Evolutionary conservation across 2,329 filamentous ascomycete genomes (phyloP), one percentile per base, ranked within the genome.

Genomic region (Pseudocercospora ulei): DNA sequence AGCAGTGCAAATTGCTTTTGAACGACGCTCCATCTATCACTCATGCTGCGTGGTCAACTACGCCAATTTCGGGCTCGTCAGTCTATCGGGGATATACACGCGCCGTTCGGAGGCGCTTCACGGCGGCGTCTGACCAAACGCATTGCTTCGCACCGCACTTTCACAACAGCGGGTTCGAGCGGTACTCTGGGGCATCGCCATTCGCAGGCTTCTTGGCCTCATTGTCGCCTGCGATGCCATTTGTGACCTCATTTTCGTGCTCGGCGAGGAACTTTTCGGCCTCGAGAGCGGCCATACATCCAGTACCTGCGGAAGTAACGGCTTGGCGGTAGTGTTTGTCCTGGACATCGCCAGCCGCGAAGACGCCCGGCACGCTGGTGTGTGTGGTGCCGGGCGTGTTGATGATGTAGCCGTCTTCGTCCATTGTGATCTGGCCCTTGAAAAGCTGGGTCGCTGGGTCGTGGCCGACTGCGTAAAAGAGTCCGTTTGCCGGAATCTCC

Each of bases 241-340:
- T 64, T 20, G 67, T 59, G 3, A 50, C 50, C 7, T 69, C 56
- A 55, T 88, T 83, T 55, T 88, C 82, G 33, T 72, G 65, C 57
- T 95, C 88, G 4, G 82, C 71, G 38, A 98, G 69, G 69, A 75
- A 95, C 64, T 94, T 93, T 67, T 98, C 90, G 6, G 88, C 88
- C 59, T 98, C 90, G 38, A 98, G 75, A 7, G 88, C 90, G 37
- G 90, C 90, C 69, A 95, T 80, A 65, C 90, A 98, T 48, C 90
- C 90, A 45, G 87, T 86, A 44, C 87, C 88, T 54, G 90, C 90
- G 67, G 87, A 95, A 49, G 90, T 98, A 52, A 98, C 92, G 30
- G 90, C 90, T 69, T 98, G 90, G 61, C 90, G 77, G 65, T 98
- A 98, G 60, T 80, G 78, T 79, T 96, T 98, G 63, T 98, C 92